Conservation (phyloP, 352 stramenopile species). For the Blastocystis sp. region DNA sequence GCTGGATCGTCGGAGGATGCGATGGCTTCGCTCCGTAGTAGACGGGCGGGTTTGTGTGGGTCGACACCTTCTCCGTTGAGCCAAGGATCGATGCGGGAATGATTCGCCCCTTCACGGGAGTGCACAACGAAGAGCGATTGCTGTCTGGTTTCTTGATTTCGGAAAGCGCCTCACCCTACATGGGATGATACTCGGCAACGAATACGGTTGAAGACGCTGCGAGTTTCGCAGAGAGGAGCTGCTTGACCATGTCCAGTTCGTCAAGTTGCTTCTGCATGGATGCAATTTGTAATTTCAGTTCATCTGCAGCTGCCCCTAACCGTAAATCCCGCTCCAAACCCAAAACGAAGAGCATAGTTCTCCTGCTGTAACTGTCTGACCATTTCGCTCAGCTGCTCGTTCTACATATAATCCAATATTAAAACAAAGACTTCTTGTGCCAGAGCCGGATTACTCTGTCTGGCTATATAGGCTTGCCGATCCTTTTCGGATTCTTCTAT, state of each 20-base stretch:
- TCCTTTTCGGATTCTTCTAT: background rate
- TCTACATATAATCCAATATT: background rate
- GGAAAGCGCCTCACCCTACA: background rate
- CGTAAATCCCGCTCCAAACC: background rate
- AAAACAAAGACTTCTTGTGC: slow-evolving; percentile 11
- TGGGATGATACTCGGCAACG: background rate
- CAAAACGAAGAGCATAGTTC: slow-evolving; percentile 6
- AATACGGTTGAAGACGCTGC: background rate
- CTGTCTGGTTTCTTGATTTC: background rate
- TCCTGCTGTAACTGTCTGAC: slow-evolving; percentile 1
- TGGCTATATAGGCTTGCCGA: background rate
- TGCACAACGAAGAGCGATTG: background rate
- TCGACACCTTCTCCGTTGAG: background rate
- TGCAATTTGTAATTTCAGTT: slow-evolving; percentile 10
- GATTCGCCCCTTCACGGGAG: background rate
- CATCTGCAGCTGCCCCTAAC: background rate
- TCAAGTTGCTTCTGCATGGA: slow-evolving; percentile 3
- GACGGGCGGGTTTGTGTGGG: background rate
- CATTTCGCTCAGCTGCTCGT: slow-evolving; percentile 16
- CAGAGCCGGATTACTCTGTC: slow-evolving; percentile 45
- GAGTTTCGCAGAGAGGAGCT: background rate
- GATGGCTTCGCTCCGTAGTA: background rate
- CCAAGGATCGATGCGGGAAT: slow-evolving; percentile 6
- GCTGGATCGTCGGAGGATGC: background rate
- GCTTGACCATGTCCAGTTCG: slow-evolving; percentile 33